Evolutionary conservation across 2,329 filamentous ascomycete species (phyloP).

Genomic region (Ascochyta koolunga): DNA sequence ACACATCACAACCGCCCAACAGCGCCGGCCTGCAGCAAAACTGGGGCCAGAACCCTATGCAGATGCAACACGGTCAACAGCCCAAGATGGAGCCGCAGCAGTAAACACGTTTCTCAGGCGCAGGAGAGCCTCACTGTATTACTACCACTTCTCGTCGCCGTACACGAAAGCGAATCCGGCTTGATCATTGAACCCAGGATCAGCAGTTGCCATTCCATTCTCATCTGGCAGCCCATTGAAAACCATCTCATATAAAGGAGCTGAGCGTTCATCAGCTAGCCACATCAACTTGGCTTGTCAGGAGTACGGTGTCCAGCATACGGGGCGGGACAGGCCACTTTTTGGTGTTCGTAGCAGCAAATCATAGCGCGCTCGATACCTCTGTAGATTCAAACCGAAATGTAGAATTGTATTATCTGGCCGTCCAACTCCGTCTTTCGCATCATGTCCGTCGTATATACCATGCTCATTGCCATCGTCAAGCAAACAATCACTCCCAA

Average conservation of each 20-base stretch:
- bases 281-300: conserved; percentile 8
- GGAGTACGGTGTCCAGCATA: conserved; percentile 19
- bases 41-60: conserved; percentile 34
- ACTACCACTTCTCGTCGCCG: conserved; percentile 12
- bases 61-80: conserved; percentile 27
- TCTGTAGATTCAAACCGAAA: conserved; percentile 10
- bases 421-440: not conserved
- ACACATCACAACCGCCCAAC: conserved; percentile 38
- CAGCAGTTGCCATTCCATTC: not conserved
- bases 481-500: not conserved
- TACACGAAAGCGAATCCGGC: not conserved
- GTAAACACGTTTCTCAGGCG: conserved; percentile 3
- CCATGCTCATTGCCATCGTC: not conserved
- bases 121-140: conserved; percentile 10
- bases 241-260: conserved; percentile 6
- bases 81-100: conserved; percentile 12
- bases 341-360: conserved; percentile 1
- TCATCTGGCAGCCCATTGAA: conserved; percentile 4
- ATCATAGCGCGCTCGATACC: conserved; percentile 16
- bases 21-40: conserved; percentile 42
- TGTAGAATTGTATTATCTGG: not conserved
- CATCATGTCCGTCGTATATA: not conserved
- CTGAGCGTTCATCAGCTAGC: conserved; percentile 2
- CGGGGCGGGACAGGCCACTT: not conserved
- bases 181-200: not conserved